phyloP scores from a whole-genome alignment of 2,329 filamentous ascomycete genomes.

The Capronia epimyces region DNA sequence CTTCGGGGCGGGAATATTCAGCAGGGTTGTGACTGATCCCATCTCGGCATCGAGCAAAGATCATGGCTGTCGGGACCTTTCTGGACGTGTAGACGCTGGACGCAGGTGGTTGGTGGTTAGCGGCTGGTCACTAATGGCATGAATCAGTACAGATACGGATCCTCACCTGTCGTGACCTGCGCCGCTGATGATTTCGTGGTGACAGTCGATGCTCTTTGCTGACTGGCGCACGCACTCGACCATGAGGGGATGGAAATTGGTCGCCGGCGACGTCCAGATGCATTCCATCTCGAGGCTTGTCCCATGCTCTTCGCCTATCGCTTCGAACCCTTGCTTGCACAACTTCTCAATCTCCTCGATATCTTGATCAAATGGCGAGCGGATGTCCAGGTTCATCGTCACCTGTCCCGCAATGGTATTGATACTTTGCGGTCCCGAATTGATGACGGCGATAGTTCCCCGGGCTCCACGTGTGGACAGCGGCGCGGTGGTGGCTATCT shows the following conservation, averaged over 20 bases:
- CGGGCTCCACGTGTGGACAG: not conserved
- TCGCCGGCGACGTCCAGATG: constrained; percentile 11
- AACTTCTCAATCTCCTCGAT: not conserved
- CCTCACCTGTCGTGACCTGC: constrained; percentile 15
- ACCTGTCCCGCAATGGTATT: not conserved
- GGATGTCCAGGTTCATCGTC: not conserved
- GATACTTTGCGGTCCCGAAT: not conserved
- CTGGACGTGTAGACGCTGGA: constrained; percentile 9
- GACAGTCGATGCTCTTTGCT: constrained; percentile 3
- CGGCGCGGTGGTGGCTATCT: not conserved
- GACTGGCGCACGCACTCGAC: constrained; percentile 9
- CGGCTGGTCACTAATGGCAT: not conserved
- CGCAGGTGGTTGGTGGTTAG: too few relatives aligned
- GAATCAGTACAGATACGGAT: not conserved
- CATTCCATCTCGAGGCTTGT: constrained; percentile 1
- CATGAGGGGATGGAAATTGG: constrained; percentile 7
- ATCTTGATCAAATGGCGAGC: not conserved
- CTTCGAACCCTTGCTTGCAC: constrained; percentile 6
- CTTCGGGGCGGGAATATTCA: constrained; percentile 11
- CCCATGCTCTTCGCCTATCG: constrained; percentile 3
- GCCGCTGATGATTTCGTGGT: constrained; percentile 12
- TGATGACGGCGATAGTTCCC: constrained; percentile 3
- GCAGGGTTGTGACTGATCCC: constrained; percentile 59
- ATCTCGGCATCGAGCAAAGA: constrained; percentile 60
- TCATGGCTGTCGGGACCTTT: constrained; percentile 55